Evolutionary conservation across 2,329 filamentous ascomycete genomes (phyloP).

Genomic region (Aureobasidium leucospermi): DNA sequence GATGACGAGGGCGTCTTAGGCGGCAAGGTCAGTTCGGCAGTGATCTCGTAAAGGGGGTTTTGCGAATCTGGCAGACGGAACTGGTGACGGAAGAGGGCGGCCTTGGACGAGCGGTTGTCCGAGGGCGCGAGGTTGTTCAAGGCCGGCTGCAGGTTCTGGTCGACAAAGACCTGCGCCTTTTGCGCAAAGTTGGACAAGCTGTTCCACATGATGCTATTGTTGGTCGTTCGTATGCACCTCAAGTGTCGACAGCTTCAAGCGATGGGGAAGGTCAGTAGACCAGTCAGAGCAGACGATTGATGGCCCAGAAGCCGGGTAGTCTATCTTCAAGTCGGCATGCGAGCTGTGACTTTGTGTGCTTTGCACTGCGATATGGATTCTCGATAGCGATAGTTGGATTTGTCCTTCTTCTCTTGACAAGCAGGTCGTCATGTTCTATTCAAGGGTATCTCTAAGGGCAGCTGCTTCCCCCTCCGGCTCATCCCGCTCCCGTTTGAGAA

Average conservation of each 20-base stretch:
- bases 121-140: slow-evolving; percentile 55
- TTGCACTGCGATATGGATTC: not conserved
- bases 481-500: not conserved
- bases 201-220: slow-evolving; percentile 45
- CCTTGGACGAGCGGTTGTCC: slow-evolving; percentile 80
- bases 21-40: slow-evolving; percentile 83
- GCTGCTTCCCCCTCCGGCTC: slow-evolving; percentile 6
- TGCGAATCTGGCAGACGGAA: slow-evolving; percentile 91
- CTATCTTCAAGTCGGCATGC: not conserved
- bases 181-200: slow-evolving; percentile 77
- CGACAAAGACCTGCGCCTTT: slow-evolving; percentile 91
- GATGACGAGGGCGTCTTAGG: slow-evolving; percentile 37
- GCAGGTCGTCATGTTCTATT: not conserved
- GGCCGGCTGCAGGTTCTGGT: slow-evolving; percentile 61
- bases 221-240: not conserved
- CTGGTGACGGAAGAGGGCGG: slow-evolving; percentile 87
- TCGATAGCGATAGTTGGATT: not conserved
- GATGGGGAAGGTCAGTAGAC: not conserved
- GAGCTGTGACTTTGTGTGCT: not conserved
- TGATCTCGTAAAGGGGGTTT: slow-evolving; percentile 91
- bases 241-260: too few relatives aligned
- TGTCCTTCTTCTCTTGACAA: not conserved
- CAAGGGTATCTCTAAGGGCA: not conserved
- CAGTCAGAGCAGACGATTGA: not conserved
- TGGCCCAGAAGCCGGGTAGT: not conserved